Evolutionary conservation across 306 rosid species (phyloP).

Genomic region (Malus fusca): DNA sequence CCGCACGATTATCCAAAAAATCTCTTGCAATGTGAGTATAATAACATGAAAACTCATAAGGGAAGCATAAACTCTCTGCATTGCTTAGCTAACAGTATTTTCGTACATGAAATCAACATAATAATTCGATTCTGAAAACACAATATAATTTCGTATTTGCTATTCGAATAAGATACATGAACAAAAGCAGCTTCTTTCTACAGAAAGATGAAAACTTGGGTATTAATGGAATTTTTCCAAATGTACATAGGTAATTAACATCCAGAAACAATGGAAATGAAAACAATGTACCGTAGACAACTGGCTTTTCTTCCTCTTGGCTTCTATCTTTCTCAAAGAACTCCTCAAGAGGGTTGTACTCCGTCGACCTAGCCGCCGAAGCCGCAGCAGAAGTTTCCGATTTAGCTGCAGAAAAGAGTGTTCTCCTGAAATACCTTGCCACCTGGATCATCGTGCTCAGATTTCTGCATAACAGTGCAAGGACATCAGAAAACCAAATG

Average conservation of each 20-base stretch:
- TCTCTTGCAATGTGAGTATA: not conserved
- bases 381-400: conserved; percentile 49
- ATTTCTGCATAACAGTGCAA: conserved; percentile 7
- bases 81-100: not conserved
- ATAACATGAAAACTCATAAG: not conserved
- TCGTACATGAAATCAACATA: too few relatives aligned
- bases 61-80: not conserved
- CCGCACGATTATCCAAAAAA: not conserved
- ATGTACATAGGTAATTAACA: not conserved
- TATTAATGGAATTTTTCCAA: not conserved
- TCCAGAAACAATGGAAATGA: not conserved
- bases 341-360: conserved; percentile 65
- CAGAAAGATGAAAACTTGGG: not conserved
- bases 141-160: not conserved
- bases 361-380: conserved; percentile 24
- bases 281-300: conserved; percentile 57
- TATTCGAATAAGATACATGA: not conserved
- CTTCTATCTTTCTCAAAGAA: conserved; percentile 71
- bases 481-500: not conserved
- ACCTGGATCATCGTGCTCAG: conserved; percentile 34
- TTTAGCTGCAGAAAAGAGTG: conserved; percentile 54
- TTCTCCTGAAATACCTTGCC: conserved; percentile 56
- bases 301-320: conserved; percentile 60
- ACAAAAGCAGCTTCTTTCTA: not conserved
- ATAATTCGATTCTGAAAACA: not conserved